Base-by-base conservation (phyloP, 2,329 filamentous ascomycete genomes). In the Alternaria postmessia region DNA sequence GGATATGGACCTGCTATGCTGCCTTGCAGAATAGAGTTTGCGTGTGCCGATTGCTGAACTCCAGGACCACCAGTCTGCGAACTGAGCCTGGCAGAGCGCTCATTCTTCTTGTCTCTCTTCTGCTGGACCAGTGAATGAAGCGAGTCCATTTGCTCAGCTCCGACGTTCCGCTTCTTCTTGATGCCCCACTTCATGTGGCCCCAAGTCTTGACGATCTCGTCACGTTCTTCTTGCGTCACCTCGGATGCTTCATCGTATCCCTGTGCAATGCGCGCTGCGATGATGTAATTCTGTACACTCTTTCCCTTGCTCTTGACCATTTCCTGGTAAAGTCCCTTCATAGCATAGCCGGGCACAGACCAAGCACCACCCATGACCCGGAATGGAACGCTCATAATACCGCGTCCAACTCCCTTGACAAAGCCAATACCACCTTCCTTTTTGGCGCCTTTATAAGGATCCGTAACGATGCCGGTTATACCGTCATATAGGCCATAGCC, bases 281-380 rank as follows among this genome's bases (percentile, higher is more conserved):
- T 87, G 65, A 96, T 92, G 74, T 94, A 94, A 66, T 91, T 93
- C 49, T 91, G 84, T 18, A 92, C 88, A 63, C 87, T 91, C 44
- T 85, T 88, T 24, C 89, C 88, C 66, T 92, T 90, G 46, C 85
- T 79, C 64, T 90, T 92, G 62, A 89, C 85, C 54, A 95, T 84
- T 74, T 94, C 90, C 41, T 91, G 91, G 69, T 94, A 88, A 1
- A 95, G 83, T 2, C 93, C 93, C 74, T 94, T 91, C 83, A 94
- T 90, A 4, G 91, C 86, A 72, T 95, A 96, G 5, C 90, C 93
- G 0, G 92, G 91, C 4, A 96, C 78, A 1, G 87, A 87, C 55
- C 81, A 79, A 20, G 80, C 75, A 28, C 81, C 92, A 60, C 91
- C 92, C 57, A 89, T 87, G n/a, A 93, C 91, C 74, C 96, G 96